Conservation (phyloP, 345 rosid genomes). For the Brassica rapa region DNA sequence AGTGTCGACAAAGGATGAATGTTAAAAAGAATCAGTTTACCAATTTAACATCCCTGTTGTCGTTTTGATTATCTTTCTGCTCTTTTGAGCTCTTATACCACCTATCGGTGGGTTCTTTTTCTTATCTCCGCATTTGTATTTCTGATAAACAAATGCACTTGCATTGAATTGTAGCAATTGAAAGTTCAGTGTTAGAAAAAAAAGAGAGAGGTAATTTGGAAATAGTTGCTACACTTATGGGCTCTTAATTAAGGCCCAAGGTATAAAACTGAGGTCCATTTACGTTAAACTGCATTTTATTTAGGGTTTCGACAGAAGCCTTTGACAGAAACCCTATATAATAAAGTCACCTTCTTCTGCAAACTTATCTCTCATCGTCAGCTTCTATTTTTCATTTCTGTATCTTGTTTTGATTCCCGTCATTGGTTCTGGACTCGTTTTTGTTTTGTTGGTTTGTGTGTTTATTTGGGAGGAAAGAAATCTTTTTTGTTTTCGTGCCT, state of each 20-base stretch:
- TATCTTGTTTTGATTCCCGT: not conserved
- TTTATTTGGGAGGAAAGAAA: not conserved
- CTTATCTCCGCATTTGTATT: no score
- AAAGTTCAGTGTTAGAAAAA: no score
- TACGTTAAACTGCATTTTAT: not conserved
- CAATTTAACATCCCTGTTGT: no score
- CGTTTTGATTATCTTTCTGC: no score
- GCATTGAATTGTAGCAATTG: no score
- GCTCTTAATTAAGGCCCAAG: not conserved
- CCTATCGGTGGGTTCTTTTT: no score
- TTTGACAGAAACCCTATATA: conserved; percentile 22
- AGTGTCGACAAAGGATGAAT: no score
- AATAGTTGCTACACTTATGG: not conserved
- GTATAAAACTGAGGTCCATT: not conserved
- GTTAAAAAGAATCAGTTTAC: no score
- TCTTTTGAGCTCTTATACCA: no score
- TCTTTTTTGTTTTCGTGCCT: conserved; percentile 5
- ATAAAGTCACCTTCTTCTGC: not conserved
- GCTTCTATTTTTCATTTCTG: not conserved
- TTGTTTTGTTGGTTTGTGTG: not conserved
- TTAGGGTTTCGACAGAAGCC: conserved; percentile 25
- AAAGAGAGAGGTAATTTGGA: no score
- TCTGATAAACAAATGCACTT: no score
- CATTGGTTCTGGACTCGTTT: not conserved
- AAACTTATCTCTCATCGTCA: not conserved